Percentiles rank a stretch among this genome's conserved stretches.
phyloP scores from a whole-genome alignment of 352 stramenopile species.

The Phytophthora cactorum region DNA sequence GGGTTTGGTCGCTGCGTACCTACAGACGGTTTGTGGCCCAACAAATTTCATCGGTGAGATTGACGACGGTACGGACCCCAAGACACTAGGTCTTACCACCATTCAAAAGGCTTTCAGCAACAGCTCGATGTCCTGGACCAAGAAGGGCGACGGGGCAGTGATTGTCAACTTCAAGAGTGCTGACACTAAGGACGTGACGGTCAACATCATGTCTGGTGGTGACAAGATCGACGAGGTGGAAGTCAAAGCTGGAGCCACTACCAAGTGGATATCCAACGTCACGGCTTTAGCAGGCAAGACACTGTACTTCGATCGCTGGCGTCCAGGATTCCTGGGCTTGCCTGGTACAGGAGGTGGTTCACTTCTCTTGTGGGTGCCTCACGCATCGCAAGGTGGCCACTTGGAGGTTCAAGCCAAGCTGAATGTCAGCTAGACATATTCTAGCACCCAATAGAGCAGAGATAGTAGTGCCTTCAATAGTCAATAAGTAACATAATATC shows the following conservation, averaged over 20 bases:
- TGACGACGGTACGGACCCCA: conserved; percentile 48
- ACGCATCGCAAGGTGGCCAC: conserved; percentile 43
- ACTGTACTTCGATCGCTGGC: conserved; percentile 75
- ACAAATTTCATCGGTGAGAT: conserved; percentile 63
- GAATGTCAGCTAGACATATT: conserved; percentile 46
- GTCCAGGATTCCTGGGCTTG: conserved; percentile 57
- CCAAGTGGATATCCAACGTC: conserved; percentile 47
- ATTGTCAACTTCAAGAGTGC: conserved; percentile 49
- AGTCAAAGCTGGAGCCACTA: conserved; percentile 36
- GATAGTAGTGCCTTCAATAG: conserved; percentile 11
- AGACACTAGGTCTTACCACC: conserved; percentile 49
- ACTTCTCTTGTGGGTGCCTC: conserved; percentile 64
- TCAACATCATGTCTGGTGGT: conserved; percentile 59
- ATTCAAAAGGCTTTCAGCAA: conserved; percentile 51
- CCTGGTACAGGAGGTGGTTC: conserved; percentile 67
- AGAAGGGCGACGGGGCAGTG: conserved; percentile 42
- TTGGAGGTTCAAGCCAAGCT: conserved; percentile 55
- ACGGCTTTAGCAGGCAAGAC: conserved; percentile 57
- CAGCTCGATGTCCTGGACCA: conserved; percentile 47
- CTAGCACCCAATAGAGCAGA: conserved; percentile 11
- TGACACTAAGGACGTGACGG: conserved; percentile 48
- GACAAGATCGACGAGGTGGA: conserved; percentile 45
- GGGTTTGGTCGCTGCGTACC: conserved; percentile 48
- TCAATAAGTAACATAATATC: conserved; percentile 13
- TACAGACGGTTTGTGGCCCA: conserved; percentile 65